Percentiles rank a stretch among this genome's conserved stretches.
Conservation (phyloP, 176 grass and related monocot species). For the Eleusine indica region DNA sequence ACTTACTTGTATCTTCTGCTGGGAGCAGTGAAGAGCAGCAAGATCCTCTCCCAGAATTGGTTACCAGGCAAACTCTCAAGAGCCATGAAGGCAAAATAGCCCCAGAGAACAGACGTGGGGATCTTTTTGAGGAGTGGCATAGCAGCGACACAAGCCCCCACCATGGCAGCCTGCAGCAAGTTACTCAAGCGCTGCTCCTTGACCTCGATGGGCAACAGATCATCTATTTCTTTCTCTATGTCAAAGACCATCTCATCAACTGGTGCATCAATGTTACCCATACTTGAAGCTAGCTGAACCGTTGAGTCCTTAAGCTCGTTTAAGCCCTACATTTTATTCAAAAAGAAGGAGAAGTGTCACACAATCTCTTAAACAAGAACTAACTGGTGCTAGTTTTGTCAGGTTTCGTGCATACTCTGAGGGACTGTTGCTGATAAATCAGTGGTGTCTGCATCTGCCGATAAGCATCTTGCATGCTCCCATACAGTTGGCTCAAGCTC, state of each 20-base stretch:
- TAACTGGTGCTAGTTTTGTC: background rate
- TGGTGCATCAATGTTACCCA: slow-evolving; percentile 87
- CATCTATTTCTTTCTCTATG: slow-evolving; percentile 94
- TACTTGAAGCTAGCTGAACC: slow-evolving; percentile 79
- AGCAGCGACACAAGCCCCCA: slow-evolving; percentile 75
- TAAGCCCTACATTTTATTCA: slow-evolving; percentile 52
- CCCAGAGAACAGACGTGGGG: slow-evolving; percentile 96
- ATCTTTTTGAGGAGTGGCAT: slow-evolving; percentile 96
- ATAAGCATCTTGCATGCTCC: slow-evolving; percentile 90
- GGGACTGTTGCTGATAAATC: slow-evolving; percentile 60
- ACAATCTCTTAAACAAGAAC: background rate
- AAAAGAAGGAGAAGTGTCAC: background rate
- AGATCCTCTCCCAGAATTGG: slow-evolving; percentile 97
- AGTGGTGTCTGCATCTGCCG: slow-evolving; percentile 91
- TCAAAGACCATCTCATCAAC: slow-evolving; percentile 88
- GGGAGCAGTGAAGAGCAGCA: slow-evolving; percentile 94
- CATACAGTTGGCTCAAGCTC: slow-evolving; percentile 87
- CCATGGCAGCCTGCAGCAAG: slow-evolving; percentile 76
- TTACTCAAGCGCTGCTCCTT: slow-evolving; percentile 96
- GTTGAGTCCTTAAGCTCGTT: slow-evolving; percentile 93
- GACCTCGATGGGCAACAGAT: slow-evolving; percentile 90
- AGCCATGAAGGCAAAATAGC: slow-evolving; percentile 99
- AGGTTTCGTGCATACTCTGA: slow-evolving; percentile 44
- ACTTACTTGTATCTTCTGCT: slow-evolving; percentile 96
- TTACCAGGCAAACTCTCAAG: slow-evolving; percentile 98